A percentile compares a stretch with the other conserved stretches of the same genome.
These are phyloP conservation scores for Fusarium palustre DNA, from an alignment of 2,329 filamentous ascomycete genomes.

Conservation along the genomic window DNA sequence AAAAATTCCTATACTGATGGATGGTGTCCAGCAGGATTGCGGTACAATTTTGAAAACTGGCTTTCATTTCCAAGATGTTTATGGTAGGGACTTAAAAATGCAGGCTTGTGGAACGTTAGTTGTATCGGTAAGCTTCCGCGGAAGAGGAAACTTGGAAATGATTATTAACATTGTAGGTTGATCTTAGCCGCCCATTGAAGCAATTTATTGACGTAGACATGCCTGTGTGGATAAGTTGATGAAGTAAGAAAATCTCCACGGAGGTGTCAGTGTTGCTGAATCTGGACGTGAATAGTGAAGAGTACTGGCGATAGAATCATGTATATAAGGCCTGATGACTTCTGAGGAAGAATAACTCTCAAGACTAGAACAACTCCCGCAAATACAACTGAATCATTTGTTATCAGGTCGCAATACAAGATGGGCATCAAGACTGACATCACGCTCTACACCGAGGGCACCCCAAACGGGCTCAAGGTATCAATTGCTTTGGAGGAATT, in stretches of 20 bases:
- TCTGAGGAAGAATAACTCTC: too few species aligned
- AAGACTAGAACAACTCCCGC: too few species aligned
- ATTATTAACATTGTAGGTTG: background rate
- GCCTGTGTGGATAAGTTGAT: background rate
- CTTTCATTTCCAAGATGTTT: background rate
- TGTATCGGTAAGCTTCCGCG: background rate
- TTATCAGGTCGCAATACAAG: too few species aligned
- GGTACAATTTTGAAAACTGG: accelerated
- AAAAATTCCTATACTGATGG: background rate
- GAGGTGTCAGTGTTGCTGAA: background rate
- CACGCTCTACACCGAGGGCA: constrained; percentile 82
- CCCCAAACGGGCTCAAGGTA: constrained; percentile 90
- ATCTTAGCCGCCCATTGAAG: accelerated
- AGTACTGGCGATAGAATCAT: too few species aligned
- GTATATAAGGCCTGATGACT: background rate
- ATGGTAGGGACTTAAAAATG: background rate
- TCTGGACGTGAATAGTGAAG: too few species aligned
- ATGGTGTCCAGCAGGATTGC: accelerated
- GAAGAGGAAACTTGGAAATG: background rate
- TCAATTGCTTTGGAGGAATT: constrained; percentile 88
- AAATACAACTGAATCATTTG: too few species aligned
- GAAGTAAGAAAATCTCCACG: background rate
- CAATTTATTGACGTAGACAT: accelerated
- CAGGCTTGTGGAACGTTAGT: background rate
- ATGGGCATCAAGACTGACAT: constrained; percentile 60